Conservation (phyloP, 257 asterid species). For the Cruciata laevipes region DNA sequence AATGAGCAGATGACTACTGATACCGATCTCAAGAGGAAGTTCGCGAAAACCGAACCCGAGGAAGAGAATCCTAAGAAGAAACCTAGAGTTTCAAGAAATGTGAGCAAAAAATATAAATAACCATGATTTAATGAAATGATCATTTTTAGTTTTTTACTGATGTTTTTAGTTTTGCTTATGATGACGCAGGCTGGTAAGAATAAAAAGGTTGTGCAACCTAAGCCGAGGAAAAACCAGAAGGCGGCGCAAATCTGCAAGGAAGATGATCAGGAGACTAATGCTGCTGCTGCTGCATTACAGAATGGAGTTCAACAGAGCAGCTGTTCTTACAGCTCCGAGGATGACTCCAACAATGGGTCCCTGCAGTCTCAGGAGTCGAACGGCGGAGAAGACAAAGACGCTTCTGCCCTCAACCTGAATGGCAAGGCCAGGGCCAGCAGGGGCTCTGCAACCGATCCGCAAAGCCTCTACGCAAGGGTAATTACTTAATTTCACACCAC, state of each 20-base stretch:
- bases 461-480: conserved; percentile 94
- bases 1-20: conserved; percentile 7
- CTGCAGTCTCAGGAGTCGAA: conserved; percentile 42
- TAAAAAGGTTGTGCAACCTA: conserved; percentile 24
- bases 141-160: not conserved
- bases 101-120: conserved; percentile 23
- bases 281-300: conserved; percentile 8
- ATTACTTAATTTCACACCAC: not conserved
- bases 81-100: conserved; percentile 40
- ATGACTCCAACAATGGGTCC: conserved; percentile 35
- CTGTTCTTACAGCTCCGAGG: conserved; percentile 45
- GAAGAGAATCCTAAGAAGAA: conserved; percentile 38
- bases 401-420: conserved; percentile 25
- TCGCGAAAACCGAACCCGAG: conserved; percentile 1
- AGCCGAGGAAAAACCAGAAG: conserved; percentile 44
- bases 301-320: conserved; percentile 30
- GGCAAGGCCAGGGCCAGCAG: conserved; percentile 55
- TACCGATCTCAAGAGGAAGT: conserved; percentile 38
- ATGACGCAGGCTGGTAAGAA: conserved; percentile 32
- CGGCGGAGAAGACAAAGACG: conserved; percentile 25
- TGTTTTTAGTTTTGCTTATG: not conserved
- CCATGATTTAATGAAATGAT: not conserved
- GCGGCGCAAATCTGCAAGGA: conserved; percentile 19
- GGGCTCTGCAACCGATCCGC: conserved; percentile 81
- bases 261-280: conserved; percentile 39